A percentile compares a stretch with the other conserved stretches of the same genome.
phyloP scores from a whole-genome alignment of 2,329 filamentous ascomycete species.

The Ploettnerulaceae sp. region DNA sequence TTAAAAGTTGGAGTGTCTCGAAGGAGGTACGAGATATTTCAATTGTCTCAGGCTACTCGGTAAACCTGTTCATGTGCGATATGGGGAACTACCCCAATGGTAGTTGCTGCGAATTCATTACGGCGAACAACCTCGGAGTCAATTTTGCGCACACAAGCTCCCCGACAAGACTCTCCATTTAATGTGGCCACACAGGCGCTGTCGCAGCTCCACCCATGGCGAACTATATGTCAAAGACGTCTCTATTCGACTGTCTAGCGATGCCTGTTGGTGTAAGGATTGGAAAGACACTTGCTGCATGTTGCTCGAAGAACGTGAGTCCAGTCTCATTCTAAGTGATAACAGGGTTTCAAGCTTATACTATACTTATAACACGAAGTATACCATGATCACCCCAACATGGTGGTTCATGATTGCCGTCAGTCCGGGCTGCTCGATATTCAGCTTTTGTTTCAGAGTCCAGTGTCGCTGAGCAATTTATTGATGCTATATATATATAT shows the following conservation, averaged over 20 bases:
- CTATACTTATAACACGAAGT: neutral
- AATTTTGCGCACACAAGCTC: neutral
- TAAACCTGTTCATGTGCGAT: neutral
- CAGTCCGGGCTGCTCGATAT: too few relatives aligned
- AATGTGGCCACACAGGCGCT: neutral
- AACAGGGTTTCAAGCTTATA: neutral
- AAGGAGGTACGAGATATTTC: too few relatives aligned
- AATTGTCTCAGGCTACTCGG: too few relatives aligned
- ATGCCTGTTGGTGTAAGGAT: neutral
- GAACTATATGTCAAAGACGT: neutral
- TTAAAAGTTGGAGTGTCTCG: too few relatives aligned
- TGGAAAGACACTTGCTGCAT: neutral
- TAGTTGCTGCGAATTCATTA: neutral
- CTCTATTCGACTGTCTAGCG: neutral
- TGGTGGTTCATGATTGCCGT: too few relatives aligned
- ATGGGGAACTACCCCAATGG: neutral
- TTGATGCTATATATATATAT: too few relatives aligned
- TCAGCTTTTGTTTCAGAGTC: too few relatives aligned
- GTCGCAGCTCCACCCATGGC: neutral
- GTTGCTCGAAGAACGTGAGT: neutral
- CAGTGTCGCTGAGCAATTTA: too few relatives aligned
- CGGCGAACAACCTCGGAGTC: neutral
- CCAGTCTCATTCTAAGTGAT: neutral
- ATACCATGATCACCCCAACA: neutral
- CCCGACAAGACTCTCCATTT: neutral